Base-by-base conservation (phyloP, 225 moss, liverwort and hornwort genomes). In the Physcomitrellopsis africana region DNA sequence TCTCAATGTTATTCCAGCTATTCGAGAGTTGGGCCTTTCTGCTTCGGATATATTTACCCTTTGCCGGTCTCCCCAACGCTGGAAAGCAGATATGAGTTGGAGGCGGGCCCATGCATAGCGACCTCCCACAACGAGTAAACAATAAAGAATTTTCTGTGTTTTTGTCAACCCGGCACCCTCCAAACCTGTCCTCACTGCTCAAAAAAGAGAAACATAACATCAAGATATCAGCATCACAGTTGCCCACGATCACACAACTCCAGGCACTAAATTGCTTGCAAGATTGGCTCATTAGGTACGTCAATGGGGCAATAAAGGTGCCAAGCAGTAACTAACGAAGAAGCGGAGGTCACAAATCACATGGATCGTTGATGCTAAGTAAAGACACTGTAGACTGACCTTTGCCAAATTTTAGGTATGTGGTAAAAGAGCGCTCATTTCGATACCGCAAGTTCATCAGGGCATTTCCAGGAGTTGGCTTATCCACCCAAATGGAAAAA, bases 401-500 rank as follows among this genome's bases (percentile, higher is more conserved):
- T 84, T 87, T 91, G 62, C 99, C 99, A 19, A 85, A 74, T 55
- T 85, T 77, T 51, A 87, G 81, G 73, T 88, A 85, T 54, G 84
- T 78, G 23, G 83, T 69, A 60, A 84, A 99, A 37, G 90, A 87
- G 60, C 90, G 84, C 83, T 99, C 99, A 81, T 99, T 84, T 32
- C 93, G 85, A 72, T 95, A 99, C 12, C 99, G 91, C 70, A 99
- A 86, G 67, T 99, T 95, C 99, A 99, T 99, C 2, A 99, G 89
- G 12, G 93, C 82, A 81, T 92, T 95, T 51, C 99, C 95, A 66
- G 99, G 99, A 49, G 95, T 95, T 58, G 95, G 92, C 78, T 90
- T 92, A 85, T 99, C 99, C 54, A 95, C 93, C 99, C 99, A 99
- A 13, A 99, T 93, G 8, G 99, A 99, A 70, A 95, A 93, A 51